Percentiles rank a stretch among this genome's conserved stretches.
Conservation (phyloP, 2,329 filamentous ascomycete species). For the Neospermospora avenae region DNA sequence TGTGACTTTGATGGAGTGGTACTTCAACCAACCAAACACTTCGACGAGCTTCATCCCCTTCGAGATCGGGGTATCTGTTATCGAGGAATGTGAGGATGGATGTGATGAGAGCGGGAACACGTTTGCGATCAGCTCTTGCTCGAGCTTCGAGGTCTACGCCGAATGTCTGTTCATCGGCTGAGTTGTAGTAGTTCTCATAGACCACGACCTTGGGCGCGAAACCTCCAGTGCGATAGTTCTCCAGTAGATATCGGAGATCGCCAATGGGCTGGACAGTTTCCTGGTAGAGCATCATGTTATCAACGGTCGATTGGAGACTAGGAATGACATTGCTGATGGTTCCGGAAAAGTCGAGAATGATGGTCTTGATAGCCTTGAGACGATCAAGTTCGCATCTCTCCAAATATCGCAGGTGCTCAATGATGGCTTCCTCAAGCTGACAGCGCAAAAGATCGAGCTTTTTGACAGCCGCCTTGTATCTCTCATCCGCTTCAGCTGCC, state of each 20-base stretch:
- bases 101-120: constrained; percentile 88
- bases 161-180: constrained; percentile 95
- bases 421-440: constrained; percentile 92
- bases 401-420: constrained; percentile 89
- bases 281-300: constrained; percentile 99
- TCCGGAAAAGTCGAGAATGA: constrained; percentile 95
- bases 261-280: constrained; percentile 94
- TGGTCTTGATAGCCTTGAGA: constrained; percentile 96
- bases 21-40: constrained; percentile 95
- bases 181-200: constrained; percentile 99
- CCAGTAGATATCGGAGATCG: constrained; percentile 88
- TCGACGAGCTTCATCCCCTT: constrained; percentile 89
- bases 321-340: constrained; percentile 98
- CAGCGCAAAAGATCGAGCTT: constrained; percentile 89
- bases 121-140: constrained; percentile 89
- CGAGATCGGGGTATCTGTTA: constrained; percentile 94
- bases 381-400: constrained; percentile 96
- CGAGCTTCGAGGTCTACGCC: constrained; percentile 96
- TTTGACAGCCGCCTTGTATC: constrained; percentile 82
- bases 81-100: constrained; percentile 93
- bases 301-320: constrained; percentile 89
- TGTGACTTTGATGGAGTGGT: constrained; percentile 78
- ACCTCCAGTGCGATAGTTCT: constrained; percentile 93
- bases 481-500: constrained; percentile 84
- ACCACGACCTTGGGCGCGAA: constrained; percentile 87